Evolutionary conservation across 1,284 basidiomycete species (phyloP).

Genomic region (Phlebopus sp.): DNA sequence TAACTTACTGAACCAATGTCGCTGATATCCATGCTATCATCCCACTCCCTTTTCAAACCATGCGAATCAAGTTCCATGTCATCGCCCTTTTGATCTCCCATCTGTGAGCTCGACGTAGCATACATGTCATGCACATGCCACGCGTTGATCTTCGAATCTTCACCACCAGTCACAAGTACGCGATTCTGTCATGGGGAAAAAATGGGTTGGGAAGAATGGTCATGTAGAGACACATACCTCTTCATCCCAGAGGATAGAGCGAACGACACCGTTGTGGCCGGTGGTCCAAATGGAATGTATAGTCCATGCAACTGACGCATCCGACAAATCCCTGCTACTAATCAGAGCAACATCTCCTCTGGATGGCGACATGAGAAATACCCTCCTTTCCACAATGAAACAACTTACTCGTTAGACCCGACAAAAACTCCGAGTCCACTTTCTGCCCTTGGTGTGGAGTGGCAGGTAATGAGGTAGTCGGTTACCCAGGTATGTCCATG

Average conservation of each 20-base stretch:
- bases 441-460: conserved; percentile 25
- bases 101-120: not conserved
- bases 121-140: conserved; percentile 39
- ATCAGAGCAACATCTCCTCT: conserved; percentile 62
- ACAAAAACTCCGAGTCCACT: conserved; percentile 45
- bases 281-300: conserved; percentile 50
- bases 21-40: conserved; percentile 14
- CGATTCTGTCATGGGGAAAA: conserved; percentile 35
- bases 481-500: conserved; percentile 53
- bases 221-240: conserved; percentile 33
- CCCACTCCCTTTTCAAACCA: conserved; percentile 25
- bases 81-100: conserved; percentile 6
- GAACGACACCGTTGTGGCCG: conserved; percentile 55
- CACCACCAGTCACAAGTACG: conserved; percentile 58
- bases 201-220: conserved; percentile 3
- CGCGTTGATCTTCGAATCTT: conserved; percentile 54
- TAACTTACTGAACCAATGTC: conserved; percentile 16
- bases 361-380: conserved; percentile 5
- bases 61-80: conserved; percentile 14
- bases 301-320: conserved; percentile 41
- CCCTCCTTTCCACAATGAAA: not conserved
- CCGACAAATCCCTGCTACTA: conserved; percentile 40
- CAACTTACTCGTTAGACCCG: conserved; percentile 59
- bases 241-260: conserved; percentile 57
- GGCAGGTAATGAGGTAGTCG: conserved; percentile 57